Percentiles rank a stretch among this genome's conserved stretches.
These are phyloP conservation scores for Sporothrix dimorphospora DNA, from an alignment of 2,329 filamentous ascomycete genomes.

Conservation along the genomic window DNA sequence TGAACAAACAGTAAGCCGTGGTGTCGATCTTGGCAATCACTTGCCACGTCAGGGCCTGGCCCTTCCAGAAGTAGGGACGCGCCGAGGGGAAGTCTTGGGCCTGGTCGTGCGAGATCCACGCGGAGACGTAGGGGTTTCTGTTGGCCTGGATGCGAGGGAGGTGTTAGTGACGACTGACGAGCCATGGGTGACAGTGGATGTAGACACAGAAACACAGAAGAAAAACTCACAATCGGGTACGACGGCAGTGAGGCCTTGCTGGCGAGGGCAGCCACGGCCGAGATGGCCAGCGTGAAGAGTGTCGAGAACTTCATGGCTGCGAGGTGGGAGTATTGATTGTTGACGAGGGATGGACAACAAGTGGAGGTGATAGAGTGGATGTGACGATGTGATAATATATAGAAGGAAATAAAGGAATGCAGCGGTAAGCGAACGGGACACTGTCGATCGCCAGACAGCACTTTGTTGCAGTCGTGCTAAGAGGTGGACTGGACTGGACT, in stretches of 20 bases:
- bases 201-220: not conserved
- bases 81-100: constrained; percentile 36
- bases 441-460: not conserved
- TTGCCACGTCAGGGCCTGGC: constrained; percentile 41
- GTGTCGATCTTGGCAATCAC: constrained; percentile 41
- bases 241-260: constrained; percentile 17
- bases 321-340: not conserved
- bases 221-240: constrained; percentile 24
- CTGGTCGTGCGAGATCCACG: constrained; percentile 41
- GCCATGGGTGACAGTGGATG: too few species aligned
- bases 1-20: constrained; percentile 40
- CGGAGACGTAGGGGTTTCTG: constrained; percentile 40
- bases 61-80: constrained; percentile 42
- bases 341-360: not conserved
- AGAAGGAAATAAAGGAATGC: not conserved
- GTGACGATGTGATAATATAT: not conserved
- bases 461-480: too few species aligned
- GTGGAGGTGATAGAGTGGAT: not conserved
- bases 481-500: not conserved
- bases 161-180: too few species aligned
- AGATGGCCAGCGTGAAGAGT: not conserved
- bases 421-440: too few species aligned
- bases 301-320: not conserved
- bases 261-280: not conserved
- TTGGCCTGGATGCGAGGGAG: constrained; percentile 33